Evolutionary conservation across 192 early-diverging fungal species (phyloP), one percentile per base, ranked within the genome.

Genomic region (Linnemannia elongata): DNA sequence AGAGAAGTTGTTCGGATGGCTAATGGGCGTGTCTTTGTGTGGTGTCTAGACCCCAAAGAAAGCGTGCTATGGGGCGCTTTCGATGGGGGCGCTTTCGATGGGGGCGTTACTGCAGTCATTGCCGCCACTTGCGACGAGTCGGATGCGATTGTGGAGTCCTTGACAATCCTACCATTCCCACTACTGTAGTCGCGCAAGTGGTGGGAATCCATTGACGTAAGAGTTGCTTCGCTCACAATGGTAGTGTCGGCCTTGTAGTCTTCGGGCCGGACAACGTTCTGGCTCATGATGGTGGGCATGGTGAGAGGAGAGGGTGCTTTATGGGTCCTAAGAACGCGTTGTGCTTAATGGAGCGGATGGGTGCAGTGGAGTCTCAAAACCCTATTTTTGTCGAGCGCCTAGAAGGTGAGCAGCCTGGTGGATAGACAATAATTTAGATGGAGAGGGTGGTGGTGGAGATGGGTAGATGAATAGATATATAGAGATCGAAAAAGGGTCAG

Each of bases 281-380:
- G 83, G 78, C 83, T 79, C 74, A 85, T 76, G 18, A 83, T 75
- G 42, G 57, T 68, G 42, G 69, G 68, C 78, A 85, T 85, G 2
- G 24, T 63, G 69, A 7, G 68, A 6, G n/a, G 24, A 10, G 13
- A n/a, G 27, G 41, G 42, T 0, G 33, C 1, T 69, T 18, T 39
- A 9, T 49, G 7, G 41, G 33, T 54, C 18, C 15, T 30, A 42
- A 15, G 63, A 20, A n/a, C 42, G 39, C 20, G 13, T 15, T 45
- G 24, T 68, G 33, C 35, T 54, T 36, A 49, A 72, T 33, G 77
- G 33, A 33, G 24, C 33, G 24, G 20, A 39, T 42, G 20, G 74
- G 24, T n/a, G 74, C 20, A 22, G 27, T 75, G 30, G 74, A 20
- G 20, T 60, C 8, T 18, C 36, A 8, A 35, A 22, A 42, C 39